These are phyloP conservation scores for Solanum boliviense DNA, from an alignment of 257 asterid genomes.

Conservation along the genomic window DNA sequence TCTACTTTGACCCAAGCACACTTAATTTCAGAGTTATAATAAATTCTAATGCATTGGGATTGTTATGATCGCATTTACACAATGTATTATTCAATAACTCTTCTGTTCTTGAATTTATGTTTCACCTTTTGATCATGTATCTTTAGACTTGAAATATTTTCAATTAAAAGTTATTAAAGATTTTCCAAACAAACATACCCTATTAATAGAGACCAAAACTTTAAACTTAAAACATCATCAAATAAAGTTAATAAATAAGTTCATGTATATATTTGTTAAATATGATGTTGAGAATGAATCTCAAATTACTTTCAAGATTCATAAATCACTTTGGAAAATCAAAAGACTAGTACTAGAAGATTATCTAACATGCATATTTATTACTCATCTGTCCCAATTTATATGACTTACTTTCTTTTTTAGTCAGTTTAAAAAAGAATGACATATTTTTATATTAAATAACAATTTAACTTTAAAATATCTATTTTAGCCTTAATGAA, in stretches of 20 bases:
- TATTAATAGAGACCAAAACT: not conserved
- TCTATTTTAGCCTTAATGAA: no score
- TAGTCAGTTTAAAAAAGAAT: no score
- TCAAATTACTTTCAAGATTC: not conserved
- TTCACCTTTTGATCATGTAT: not conserved
- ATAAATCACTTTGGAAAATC: not conserved
- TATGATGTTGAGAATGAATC: not conserved
- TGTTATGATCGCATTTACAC: not conserved
- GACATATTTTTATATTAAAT: no score
- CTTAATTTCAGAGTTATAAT: not conserved
- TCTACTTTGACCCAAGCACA: fast-evolving
- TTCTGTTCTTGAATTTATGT: not conserved
- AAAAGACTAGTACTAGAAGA: not conserved
- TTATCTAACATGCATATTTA: not conserved
- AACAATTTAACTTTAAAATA: no score
- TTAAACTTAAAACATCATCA: not conserved
- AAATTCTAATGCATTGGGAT: not conserved
- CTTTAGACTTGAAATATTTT: not conserved
- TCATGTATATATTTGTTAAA: not conserved
- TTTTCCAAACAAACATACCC: not conserved
- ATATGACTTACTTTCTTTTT: no score
- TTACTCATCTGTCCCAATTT: no score
- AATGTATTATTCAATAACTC: not conserved
- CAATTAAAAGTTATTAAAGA: not conserved
- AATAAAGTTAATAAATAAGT: not conserved